phyloP scores from a whole-genome alignment of 306 rosid species.

The Quillaja saponaria region DNA sequence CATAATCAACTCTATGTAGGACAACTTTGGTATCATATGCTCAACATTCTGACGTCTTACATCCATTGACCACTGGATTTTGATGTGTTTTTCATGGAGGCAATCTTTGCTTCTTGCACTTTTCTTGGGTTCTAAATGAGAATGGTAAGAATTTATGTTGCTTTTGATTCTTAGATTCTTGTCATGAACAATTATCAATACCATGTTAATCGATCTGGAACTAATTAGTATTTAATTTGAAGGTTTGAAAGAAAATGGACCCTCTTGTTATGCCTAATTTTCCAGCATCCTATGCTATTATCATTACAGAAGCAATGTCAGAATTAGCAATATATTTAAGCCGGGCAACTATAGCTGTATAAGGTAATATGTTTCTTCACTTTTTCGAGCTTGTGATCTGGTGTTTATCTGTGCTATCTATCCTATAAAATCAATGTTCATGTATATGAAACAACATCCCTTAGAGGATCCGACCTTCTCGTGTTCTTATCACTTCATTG shows the following conservation, averaged over 20 bases:
- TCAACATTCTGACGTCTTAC: constrained; percentile 5
- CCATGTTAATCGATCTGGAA: constrained; percentile 30
- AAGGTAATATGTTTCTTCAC: constrained; percentile 17
- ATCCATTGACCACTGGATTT: constrained; percentile 17
- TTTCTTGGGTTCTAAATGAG: background rate
- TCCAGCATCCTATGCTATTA: constrained; percentile 21
- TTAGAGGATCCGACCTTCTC: background rate
- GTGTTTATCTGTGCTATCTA: background rate
- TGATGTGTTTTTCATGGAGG: constrained; percentile 11
- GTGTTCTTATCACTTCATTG: constrained; percentile 10
- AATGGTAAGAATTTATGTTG: constrained; percentile 7
- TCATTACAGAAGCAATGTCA: constrained; percentile 22
- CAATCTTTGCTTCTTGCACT: constrained; percentile 18
- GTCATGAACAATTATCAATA: constrained; percentile 23
- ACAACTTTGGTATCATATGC: constrained; percentile 13
- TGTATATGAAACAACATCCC: background rate
- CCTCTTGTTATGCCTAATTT: constrained; percentile 14
- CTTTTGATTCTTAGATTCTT: constrained; percentile 24
- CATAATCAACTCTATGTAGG: constrained; percentile 1
- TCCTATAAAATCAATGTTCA: background rate
- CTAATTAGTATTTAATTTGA: constrained; percentile 31
- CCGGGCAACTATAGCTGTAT: constrained; percentile 12
- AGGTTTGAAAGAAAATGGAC: constrained; percentile 26
- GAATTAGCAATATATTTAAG: constrained; percentile 25
- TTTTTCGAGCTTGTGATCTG: constrained; percentile 14